Percentiles rank a stretch among this genome's conserved stretches.
Conservation (phyloP, 1,284 basidiomycete species). For the Puccinia sorghi region DNA sequence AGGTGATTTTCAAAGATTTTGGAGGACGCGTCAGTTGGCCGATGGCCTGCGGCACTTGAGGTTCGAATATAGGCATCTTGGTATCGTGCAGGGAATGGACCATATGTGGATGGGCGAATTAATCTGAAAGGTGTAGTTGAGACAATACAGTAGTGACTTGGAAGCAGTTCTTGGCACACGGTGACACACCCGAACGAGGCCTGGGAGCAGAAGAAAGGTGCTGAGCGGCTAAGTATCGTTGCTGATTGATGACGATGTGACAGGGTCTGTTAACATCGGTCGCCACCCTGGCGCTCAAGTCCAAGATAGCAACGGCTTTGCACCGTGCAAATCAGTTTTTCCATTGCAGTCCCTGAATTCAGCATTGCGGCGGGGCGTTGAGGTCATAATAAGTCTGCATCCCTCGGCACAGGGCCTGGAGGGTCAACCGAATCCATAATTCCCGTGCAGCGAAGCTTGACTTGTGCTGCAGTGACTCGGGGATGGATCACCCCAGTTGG, state of each 20-base stretch:
- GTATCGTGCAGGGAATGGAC: neutral
- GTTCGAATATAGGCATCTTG: conserved; percentile 15
- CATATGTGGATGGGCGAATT: conserved; percentile 1
- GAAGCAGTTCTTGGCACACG: neutral
- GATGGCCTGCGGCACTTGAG: neutral
- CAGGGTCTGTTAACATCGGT: neutral
- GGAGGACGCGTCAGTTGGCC: neutral
- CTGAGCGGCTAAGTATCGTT: neutral
- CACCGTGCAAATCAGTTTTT: neutral
- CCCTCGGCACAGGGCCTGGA: neutral
- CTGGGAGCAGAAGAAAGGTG: neutral
- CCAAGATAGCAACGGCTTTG: conserved; percentile 14
- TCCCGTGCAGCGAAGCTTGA: neutral
- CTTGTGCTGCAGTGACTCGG: neutral
- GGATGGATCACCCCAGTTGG: neutral
- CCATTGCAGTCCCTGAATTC: neutral
- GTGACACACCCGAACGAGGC: neutral
- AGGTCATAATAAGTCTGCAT: neutral
- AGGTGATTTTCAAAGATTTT: conserved; percentile 37
- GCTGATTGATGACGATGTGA: neutral
- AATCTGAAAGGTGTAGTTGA: neutral
- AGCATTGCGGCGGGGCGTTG: neutral
- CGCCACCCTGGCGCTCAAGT: neutral
- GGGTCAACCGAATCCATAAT: neutral
- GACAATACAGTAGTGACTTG: neutral